These are phyloP conservation scores for Trypanosoma melophagium DNA, from an alignment of 208 protist species.

Conservation along the genomic window DNA sequence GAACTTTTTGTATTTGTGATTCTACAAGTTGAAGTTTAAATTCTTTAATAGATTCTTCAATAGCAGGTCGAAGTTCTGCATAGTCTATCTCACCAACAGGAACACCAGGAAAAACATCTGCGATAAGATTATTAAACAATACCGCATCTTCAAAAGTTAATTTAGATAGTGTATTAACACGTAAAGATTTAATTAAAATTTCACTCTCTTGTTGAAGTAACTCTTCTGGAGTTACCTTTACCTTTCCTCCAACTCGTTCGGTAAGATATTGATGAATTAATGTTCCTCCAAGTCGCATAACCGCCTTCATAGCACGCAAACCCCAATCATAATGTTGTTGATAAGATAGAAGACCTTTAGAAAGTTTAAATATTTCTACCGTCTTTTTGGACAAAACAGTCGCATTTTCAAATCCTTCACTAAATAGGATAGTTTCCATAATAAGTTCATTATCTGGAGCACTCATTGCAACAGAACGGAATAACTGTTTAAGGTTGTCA, in stretches of 20 bases:
- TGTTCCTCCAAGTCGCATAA: conserved; percentile 91
- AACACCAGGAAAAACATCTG: conserved; percentile 94
- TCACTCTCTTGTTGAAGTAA: conserved; percentile 88
- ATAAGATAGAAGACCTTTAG: conserved; percentile 92
- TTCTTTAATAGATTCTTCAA: conserved; percentile 89
- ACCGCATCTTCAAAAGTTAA: conserved; percentile 95
- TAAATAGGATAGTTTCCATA: conserved; percentile 96
- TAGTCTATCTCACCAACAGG: conserved; percentile 91
- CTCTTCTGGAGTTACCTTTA: conserved; percentile 53
- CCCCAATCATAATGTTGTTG: conserved; percentile 99
- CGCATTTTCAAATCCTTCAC: conserved; percentile 96
- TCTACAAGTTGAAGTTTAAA: conserved; percentile 89
- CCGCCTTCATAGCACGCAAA: conserved; percentile 97
- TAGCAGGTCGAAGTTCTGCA: conserved; percentile 87
- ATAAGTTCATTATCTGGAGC: conserved; percentile 98
- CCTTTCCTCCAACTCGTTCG: conserved; percentile 74
- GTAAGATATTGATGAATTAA: conserved; percentile 89
- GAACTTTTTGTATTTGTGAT: conserved; percentile 90
- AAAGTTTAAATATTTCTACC: conserved; percentile 94
- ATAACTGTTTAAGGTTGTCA: conserved; percentile 98
- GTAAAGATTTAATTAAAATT: conserved; percentile 96
- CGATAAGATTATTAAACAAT: conserved; percentile 94
- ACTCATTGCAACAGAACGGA: conserved; percentile 98
- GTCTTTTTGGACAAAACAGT: conserved; percentile 92
- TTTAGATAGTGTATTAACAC: conserved; percentile 98